These are phyloP conservation scores for Lactuca sativa DNA, from an alignment of 129 eudicot genomes.

Conservation along the genomic window DNA sequence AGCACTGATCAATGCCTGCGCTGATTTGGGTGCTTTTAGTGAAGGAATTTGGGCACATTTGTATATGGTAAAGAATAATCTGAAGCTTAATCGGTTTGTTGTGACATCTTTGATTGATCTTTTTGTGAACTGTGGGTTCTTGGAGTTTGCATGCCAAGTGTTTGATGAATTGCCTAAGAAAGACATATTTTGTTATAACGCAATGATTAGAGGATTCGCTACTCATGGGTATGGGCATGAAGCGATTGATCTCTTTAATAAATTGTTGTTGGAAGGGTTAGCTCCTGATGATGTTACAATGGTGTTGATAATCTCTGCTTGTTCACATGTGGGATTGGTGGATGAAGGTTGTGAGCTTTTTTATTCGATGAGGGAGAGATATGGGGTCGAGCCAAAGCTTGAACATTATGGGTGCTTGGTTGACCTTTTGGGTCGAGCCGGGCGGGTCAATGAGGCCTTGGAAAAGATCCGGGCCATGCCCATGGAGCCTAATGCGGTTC, in stretches of 20 bases:
- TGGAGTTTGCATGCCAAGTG: slow-evolving; percentile 44
- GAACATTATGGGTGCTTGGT: slow-evolving; percentile 73
- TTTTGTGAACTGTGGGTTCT: slow-evolving; percentile 64
- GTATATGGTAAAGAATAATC: slow-evolving; percentile 36
- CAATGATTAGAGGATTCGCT: slow-evolving; percentile 69
- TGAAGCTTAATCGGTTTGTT: slow-evolving; percentile 53
- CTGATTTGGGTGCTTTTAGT: slow-evolving; percentile 61
- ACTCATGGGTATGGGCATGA: slow-evolving; percentile 56
- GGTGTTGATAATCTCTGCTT: slow-evolving; percentile 53
- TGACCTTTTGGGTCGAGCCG: slow-evolving; percentile 78
- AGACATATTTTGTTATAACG: slow-evolving; percentile 63
- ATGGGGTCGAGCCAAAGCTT: slow-evolving; percentile 58
- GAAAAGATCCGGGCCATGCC: slow-evolving; percentile 52
- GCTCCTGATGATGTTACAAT: slow-evolving; percentile 65
- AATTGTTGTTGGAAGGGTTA: slow-evolving; percentile 47
- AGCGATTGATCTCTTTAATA: slow-evolving; percentile 49
- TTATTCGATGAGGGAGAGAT: slow-evolving; percentile 47
- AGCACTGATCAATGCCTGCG: slow-evolving; percentile 64
- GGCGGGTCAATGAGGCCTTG: slow-evolving; percentile 58
- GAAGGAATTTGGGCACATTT: slow-evolving; percentile 75
- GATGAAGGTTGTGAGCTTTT: slow-evolving; percentile 55
- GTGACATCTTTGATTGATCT: slow-evolving; percentile 53
- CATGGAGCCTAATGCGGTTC: slow-evolving; percentile 56
- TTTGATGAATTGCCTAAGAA: slow-evolving; percentile 51
- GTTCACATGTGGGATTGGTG: slow-evolving; percentile 69